Conservation (phyloP, 768 basidiomycete genomes). For the Suillus lakei region DNA sequence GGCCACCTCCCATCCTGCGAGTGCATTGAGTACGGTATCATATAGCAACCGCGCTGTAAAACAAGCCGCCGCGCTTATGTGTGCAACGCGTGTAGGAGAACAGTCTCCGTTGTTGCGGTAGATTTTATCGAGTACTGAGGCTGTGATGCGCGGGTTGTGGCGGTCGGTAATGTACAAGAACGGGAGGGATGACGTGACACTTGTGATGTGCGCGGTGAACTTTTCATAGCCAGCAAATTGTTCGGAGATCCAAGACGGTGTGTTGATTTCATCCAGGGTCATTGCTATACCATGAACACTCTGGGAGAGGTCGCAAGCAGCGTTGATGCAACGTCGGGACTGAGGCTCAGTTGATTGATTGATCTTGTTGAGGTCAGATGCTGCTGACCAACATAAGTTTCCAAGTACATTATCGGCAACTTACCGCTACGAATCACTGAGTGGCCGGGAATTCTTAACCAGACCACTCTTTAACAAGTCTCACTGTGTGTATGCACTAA, state of each 20-base stretch:
- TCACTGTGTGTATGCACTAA: not conserved
- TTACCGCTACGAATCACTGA: too few relatives aligned
- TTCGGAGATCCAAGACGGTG: conserved; percentile 12
- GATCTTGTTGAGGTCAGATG: conserved; percentile 19
- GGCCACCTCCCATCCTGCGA: conserved; percentile 56
- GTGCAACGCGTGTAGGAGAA: conserved; percentile 44
- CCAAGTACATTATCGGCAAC: not conserved
- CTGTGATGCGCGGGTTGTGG: conserved; percentile 49
- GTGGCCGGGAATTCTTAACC: too few relatives aligned
- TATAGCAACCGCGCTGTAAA: conserved; percentile 68
- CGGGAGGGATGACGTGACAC: conserved; percentile 49
- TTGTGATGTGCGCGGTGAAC: conserved; percentile 28
- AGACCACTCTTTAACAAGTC: not conserved
- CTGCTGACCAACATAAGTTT: conserved; percentile 18
- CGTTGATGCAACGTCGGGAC: not conserved
- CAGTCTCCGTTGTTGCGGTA: conserved; percentile 32
- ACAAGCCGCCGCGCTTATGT: conserved; percentile 60
- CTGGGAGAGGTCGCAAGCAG: not conserved
- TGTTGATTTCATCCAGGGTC: conserved; percentile 24
- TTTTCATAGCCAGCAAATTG: conserved; percentile 29
- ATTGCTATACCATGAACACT: not conserved
- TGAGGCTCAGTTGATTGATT: conserved; percentile 17
- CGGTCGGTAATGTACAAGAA: conserved; percentile 74
- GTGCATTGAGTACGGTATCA: conserved; percentile 64
- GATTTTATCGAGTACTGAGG: conserved; percentile 45